phyloP scores from a whole-genome alignment of 2,329 filamentous ascomycete species.

The Colletotrichum tamarilloi region DNA sequence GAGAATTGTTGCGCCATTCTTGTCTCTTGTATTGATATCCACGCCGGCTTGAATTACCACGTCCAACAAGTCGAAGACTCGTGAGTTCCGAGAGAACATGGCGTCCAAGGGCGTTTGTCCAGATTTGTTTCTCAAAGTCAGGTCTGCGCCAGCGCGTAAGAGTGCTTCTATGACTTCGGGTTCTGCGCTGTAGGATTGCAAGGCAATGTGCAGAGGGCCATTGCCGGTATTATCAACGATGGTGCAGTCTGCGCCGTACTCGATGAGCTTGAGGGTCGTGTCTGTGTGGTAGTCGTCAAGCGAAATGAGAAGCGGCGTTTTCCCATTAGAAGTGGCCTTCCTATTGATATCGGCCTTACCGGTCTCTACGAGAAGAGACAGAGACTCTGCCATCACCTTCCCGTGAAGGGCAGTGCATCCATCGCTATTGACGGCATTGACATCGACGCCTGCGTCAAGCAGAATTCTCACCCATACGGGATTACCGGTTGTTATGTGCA shows the following conservation, averaged over 20 bases:
- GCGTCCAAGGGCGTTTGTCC: conserved; percentile 36
- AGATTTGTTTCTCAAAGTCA: conserved; percentile 35
- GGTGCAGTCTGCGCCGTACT: conserved; percentile 38
- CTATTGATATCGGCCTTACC: conserved; percentile 40
- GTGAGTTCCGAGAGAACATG: not conserved
- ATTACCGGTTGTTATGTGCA: conserved; percentile 35
- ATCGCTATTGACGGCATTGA: conserved; percentile 31
- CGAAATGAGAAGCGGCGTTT: conserved; percentile 40
- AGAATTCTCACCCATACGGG: conserved; percentile 32
- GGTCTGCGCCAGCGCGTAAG: conserved; percentile 37
- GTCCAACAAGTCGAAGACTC: not conserved
- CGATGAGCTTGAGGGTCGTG: conserved; percentile 20
- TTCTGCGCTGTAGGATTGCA: not conserved
- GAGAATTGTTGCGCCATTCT: conserved; percentile 34
- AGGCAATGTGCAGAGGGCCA: conserved; percentile 36
- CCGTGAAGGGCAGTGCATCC: conserved; percentile 37
- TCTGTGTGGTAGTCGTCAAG: not conserved
- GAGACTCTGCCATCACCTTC: not conserved
- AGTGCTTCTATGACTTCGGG: conserved; percentile 23
- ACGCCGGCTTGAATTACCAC: conserved; percentile 38
- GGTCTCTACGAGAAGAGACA: conserved; percentile 40
- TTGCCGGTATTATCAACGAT: conserved; percentile 38
- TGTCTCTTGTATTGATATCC: conserved; percentile 38
- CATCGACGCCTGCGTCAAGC: conserved; percentile 40
- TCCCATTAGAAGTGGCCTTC: conserved; percentile 30